phyloP scores from a whole-genome alignment of 108 stramenopile genomes.

The Skeletonema potamos region DNA sequence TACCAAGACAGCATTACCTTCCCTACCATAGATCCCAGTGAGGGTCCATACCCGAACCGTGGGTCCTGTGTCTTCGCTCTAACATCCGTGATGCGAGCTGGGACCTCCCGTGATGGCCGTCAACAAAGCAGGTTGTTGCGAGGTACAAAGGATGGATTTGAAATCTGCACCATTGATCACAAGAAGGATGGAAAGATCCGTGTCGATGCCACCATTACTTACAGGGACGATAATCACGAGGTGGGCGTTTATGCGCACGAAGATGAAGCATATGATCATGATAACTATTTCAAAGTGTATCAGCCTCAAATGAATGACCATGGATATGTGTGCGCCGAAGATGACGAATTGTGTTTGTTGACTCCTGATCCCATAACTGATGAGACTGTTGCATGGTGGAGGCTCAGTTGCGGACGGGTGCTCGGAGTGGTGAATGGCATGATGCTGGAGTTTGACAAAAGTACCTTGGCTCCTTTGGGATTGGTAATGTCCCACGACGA shows the following conservation, averaged over 20 bases:
- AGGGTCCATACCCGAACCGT: constrained; percentile 69
- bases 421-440: constrained; percentile 74
- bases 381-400: constrained; percentile 82
- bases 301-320: constrained; percentile 58
- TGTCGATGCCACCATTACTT: constrained; percentile 75
- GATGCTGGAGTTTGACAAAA: constrained; percentile 76
- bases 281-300: constrained; percentile 82
- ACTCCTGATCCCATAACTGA: constrained; percentile 36
- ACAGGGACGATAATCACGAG: constrained; percentile 47
- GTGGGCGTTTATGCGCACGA: constrained; percentile 67
- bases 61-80: constrained; percentile 82
- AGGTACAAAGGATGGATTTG: constrained; percentile 73
- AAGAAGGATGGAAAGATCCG: constrained; percentile 70
- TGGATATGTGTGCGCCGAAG: constrained; percentile 37
- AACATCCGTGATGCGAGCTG: constrained; percentile 81
- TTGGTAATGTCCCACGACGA: constrained; percentile 60
- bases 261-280: constrained; percentile 72
- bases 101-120: constrained; percentile 77
- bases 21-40: constrained; percentile 55
- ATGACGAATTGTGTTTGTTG: constrained; percentile 40
- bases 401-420: constrained; percentile 67
- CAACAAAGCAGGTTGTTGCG: constrained; percentile 84
- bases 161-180: constrained; percentile 91
- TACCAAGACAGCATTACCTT: constrained; percentile 57
- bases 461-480: constrained; percentile 68